Conservation (phyloP, 169 alveolate genomes). For the Plasmodium berghei region DNA sequence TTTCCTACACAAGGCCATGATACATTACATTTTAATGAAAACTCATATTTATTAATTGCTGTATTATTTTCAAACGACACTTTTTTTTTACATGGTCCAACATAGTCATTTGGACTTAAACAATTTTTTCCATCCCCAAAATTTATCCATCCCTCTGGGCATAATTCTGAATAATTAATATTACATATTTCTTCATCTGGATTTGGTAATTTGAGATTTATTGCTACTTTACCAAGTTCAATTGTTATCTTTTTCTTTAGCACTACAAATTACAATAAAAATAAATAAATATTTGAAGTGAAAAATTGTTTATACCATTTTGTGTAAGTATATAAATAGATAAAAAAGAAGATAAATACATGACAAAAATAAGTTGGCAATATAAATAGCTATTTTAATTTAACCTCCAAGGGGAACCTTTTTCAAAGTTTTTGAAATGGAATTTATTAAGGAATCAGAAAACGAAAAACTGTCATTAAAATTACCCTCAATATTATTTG, state of each 20-base stretch:
- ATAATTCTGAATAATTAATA: slow-evolving; percentile 80
- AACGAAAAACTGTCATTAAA: slow-evolving; percentile 28
- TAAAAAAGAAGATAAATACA: background rate
- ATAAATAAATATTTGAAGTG: background rate
- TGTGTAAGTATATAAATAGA: background rate
- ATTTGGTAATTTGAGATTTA: slow-evolving; percentile 58
- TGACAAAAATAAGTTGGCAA: background rate
- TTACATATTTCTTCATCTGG: slow-evolving; percentile 80
- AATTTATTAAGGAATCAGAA: slow-evolving; percentile 16
- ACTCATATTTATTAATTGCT: slow-evolving; percentile 32
- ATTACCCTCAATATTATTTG: background rate
- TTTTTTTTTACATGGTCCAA: slow-evolving; percentile 62
- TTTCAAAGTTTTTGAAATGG: slow-evolving; percentile 29
- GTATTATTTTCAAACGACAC: slow-evolving; percentile 44
- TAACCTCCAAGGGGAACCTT: slow-evolving; percentile 39
- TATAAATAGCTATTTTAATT: background rate
- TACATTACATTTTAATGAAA: slow-evolving; percentile 35
- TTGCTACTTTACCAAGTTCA: slow-evolving; percentile 77
- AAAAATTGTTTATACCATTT: background rate
- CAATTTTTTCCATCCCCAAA: slow-evolving; percentile 69
- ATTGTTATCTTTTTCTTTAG: slow-evolving; percentile 64
- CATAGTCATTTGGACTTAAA: slow-evolving; percentile 50
- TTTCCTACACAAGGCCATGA: slow-evolving; percentile 73
- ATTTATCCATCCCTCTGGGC: slow-evolving; percentile 85
- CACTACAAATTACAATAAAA: slow-evolving; percentile 32